Percentiles rank a stretch among this genome's conserved stretches.
These are phyloP conservation scores for cucumber (Cucumis sativus) DNA, from an alignment of 306 rosid genomes.

Conservation along the genomic window Cucumber_9930_V3 NC_026655.2:16557001-16557500, in stretches of 20 bases:
- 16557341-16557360: too few species aligned
- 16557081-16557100: background rate
- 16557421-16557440: too few species aligned
- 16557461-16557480: background rate
- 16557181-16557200: background rate
- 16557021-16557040: background rate
- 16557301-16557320: too few species aligned
- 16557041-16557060: background rate
- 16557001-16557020: background rate
- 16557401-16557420: background rate
- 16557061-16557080: background rate
- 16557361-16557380: too few species aligned
- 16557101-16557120: background rate
- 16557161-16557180: background rate
- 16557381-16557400: too few species aligned
- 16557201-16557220: background rate
- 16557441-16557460: too few species aligned
- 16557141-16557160: too few species aligned
- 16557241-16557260: too few species aligned
- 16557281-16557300: too few species aligned
- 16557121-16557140: too few species aligned
- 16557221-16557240: background rate
- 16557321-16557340: too few species aligned
- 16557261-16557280: too few species aligned
- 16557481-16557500: background rate